A percentile compares a stretch with the other conserved stretches of the same genome.
Conservation (phyloP, 495 filamentous ascomycete genomes). For the Aspergillus conjunctus region DNA sequence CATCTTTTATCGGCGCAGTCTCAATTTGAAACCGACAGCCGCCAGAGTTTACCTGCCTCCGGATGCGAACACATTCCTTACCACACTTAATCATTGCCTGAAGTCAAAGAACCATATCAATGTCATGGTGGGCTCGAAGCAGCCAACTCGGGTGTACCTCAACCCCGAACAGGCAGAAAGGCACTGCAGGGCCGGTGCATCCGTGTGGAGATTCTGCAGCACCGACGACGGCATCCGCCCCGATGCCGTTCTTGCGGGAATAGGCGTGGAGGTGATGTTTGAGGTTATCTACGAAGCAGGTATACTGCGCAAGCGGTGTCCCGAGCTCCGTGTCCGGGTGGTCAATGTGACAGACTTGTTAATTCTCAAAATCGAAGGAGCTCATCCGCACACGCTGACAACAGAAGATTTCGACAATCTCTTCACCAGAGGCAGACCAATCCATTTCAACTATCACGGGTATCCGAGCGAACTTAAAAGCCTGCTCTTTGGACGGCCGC, state of each 20-base stretch:
- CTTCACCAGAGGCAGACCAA: constrained; percentile 60
- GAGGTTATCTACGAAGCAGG: constrained; percentile 66
- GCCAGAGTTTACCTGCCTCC: constrained; percentile 61
- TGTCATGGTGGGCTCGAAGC: constrained; percentile 74
- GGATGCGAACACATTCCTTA: constrained; percentile 72
- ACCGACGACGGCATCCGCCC: constrained; percentile 54
- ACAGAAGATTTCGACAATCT: constrained; percentile 56
- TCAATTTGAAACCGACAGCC: constrained; percentile 66
- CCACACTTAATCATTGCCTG: constrained; percentile 65
- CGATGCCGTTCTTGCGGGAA: no score
- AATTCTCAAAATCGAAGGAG: no score
- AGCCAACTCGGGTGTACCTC: constrained; percentile 70
- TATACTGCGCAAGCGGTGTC: constrained; percentile 55
- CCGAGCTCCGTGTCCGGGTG: constrained; percentile 61
- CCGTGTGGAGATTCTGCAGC: constrained; percentile 66
- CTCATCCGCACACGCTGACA: no score
- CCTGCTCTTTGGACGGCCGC: constrained; percentile 61
- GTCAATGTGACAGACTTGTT: constrained; percentile 68
- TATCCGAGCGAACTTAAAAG: constrained; percentile 65
- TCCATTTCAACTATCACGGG: constrained; percentile 75
- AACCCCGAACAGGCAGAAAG: constrained; percentile 62
- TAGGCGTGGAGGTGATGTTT: constrained; percentile 51
- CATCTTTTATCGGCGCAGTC: constrained; percentile 63
- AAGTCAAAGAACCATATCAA: constrained; percentile 68
- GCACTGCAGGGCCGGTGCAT: constrained; percentile 66